These are phyloP conservation scores for Polychaeton citri DNA, from an alignment of 2,329 filamentous ascomycete genomes.

Conservation along the genomic window DNA sequence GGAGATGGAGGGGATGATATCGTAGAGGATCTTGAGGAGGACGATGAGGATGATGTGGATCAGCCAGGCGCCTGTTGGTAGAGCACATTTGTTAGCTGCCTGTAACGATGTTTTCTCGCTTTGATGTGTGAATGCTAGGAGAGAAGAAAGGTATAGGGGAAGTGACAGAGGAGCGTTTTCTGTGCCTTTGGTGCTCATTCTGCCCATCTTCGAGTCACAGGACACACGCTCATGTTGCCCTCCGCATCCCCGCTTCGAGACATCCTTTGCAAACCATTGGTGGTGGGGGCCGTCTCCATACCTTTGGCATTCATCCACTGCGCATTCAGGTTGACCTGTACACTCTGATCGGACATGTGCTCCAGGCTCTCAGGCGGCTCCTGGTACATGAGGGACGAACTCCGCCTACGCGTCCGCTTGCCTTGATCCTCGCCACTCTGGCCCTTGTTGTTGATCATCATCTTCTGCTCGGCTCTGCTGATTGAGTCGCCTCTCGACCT, in stretches of 20 bases:
- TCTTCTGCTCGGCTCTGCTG: slow-evolving; percentile 25
- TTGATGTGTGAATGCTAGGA: background rate
- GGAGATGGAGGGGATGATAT: slow-evolving; percentile 88
- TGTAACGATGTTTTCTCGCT: background rate
- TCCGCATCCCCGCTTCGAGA: too few species aligned
- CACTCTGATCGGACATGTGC: slow-evolving; percentile 92
- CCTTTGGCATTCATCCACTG: slow-evolving; percentile 99
- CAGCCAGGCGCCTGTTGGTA: slow-evolving; percentile 71
- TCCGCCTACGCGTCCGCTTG: slow-evolving; percentile 62
- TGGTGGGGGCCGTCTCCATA: slow-evolving; percentile 37
- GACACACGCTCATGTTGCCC: too few species aligned
- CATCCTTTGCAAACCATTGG: too few species aligned
- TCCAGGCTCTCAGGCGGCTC: slow-evolving; percentile 94
- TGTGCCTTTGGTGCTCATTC: background rate
- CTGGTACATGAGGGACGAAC: slow-evolving; percentile 96
- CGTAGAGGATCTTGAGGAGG: slow-evolving; percentile 88
- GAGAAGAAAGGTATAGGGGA: background rate
- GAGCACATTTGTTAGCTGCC: background rate
- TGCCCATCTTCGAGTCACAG: too few species aligned
- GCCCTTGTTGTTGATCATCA: slow-evolving; percentile 50
- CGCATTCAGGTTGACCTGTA: slow-evolving; percentile 87
- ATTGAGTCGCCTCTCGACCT: slow-evolving; percentile 2
- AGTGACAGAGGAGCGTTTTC: background rate
- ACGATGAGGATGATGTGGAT: slow-evolving; percentile 92
- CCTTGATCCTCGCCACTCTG: background rate